Percentiles rank a stretch among this genome's conserved stretches.
phyloP scores from a whole-genome alignment of 345 rosid genomes.

The Luvunga scandens region DNA sequence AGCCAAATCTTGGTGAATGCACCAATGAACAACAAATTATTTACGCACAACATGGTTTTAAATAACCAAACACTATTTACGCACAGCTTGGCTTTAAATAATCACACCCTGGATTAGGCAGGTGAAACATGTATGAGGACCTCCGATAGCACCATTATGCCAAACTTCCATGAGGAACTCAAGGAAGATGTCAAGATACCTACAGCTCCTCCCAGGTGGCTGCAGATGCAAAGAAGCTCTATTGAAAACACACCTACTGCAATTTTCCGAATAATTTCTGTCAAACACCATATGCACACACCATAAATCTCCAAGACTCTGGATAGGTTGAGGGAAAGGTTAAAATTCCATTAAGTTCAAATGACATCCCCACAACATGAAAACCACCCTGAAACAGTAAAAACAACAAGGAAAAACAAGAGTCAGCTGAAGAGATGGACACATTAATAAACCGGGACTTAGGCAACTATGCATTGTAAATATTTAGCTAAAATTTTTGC shows the following conservation, averaged over 20 bases:
- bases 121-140: not conserved
- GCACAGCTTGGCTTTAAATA: not conserved
- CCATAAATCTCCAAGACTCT: not conserved
- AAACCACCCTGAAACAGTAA: slow-evolving; percentile 6
- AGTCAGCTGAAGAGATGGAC: not conserved
- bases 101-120: not conserved
- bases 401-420: not conserved
- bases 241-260: not conserved
- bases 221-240: not conserved
- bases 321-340: not conserved
- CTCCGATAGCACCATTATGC: not conserved
- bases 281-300: not conserved
- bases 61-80: not conserved
- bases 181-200: not conserved
- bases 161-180: not conserved
- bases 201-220: not conserved
- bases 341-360: not conserved
- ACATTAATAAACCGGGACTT: not conserved
- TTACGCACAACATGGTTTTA: not conserved
- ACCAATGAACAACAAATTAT: not conserved
- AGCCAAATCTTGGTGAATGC: not conserved
- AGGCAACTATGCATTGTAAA: not conserved
- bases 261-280: not conserved
- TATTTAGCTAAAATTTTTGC: not conserved
- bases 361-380: not conserved